Evolutionary conservation across 2,329 filamentous ascomycete species (phyloP).

Genomic region (Aspergillus fischeri): DNA sequence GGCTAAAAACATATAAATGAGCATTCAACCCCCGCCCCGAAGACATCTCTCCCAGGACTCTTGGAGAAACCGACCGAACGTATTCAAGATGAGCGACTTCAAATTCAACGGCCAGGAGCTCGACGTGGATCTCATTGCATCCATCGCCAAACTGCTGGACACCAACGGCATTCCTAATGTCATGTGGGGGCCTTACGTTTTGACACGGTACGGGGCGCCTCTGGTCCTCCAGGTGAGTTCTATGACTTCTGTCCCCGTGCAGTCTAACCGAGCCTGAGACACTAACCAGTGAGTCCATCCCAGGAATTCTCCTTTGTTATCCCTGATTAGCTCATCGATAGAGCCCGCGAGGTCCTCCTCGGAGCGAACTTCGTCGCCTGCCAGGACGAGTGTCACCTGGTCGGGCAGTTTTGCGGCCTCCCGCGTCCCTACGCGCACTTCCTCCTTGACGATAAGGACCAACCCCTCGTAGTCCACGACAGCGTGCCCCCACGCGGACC

Average conservation of each 20-base stretch:
- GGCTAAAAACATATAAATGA: too few species aligned
- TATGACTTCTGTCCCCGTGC: neutral
- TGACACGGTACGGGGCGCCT: neutral
- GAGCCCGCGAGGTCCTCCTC: neutral
- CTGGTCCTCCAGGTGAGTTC: neutral
- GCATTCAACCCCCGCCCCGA: too few species aligned
- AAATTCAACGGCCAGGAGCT: neutral
- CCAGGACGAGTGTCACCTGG: too few species aligned
- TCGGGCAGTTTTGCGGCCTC: fast-evolving
- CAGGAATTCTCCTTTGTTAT: neutral
- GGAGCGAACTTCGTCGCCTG: neutral
- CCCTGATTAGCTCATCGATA: neutral
- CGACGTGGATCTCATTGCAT: neutral
- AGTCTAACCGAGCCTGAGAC: too few species aligned
- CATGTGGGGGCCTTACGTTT: neutral
- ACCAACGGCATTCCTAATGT: neutral
- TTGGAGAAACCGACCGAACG: too few species aligned
- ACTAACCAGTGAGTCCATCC: neutral
- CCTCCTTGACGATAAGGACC: too few species aligned
- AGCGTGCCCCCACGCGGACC: too few species aligned
- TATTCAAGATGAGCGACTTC: neutral
- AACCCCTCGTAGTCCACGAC: neutral
- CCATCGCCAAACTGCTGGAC: neutral
- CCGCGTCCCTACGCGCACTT: too few species aligned
- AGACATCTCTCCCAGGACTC: too few species aligned